These are phyloP conservation scores for Mycosphaerella arachidis DNA, from an alignment of 2,329 filamentous ascomycete genomes.

Conservation along the genomic window DNA sequence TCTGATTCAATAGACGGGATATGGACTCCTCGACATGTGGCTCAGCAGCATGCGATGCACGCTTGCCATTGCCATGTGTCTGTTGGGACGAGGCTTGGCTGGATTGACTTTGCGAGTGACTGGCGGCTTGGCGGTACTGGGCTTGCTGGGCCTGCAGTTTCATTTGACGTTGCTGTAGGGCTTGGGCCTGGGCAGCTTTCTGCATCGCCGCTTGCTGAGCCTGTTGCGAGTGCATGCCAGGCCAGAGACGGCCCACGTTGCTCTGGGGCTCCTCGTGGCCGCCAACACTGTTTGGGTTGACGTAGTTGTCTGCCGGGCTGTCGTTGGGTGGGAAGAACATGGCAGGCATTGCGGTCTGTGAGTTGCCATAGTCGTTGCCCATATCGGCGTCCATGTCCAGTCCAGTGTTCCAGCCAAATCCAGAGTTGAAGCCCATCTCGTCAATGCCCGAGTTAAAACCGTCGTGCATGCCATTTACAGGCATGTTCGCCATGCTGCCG, in stretches of 20 bases:
- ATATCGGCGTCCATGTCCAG: slow-evolving; percentile 57
- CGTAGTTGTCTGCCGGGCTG: slow-evolving; percentile 48
- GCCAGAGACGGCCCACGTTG: slow-evolving; percentile 70
- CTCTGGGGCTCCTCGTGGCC: slow-evolving; percentile 56
- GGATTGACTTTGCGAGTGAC: slow-evolving; percentile 18
- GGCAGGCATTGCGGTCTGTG: slow-evolving; percentile 44
- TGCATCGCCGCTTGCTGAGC: slow-evolving; percentile 61
- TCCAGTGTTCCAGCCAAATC: slow-evolving; percentile 55
- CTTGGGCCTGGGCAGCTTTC: slow-evolving; percentile 40
- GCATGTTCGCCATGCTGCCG: slow-evolving; percentile 73
- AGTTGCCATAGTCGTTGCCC: slow-evolving; percentile 56
- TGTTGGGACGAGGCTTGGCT: slow-evolving; percentile 30
- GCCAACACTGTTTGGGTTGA: slow-evolving; percentile 70
- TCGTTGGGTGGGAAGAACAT: slow-evolving; percentile 58
- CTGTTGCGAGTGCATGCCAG: slow-evolving; percentile 87
- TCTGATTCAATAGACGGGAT: slow-evolving; percentile 83
- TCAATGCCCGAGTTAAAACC: slow-evolving; percentile 56
- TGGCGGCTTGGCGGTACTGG: slow-evolving; percentile 33
- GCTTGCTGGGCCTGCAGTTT: slow-evolving; percentile 37
- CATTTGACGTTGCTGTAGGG: slow-evolving; percentile 49
- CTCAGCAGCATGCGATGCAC: slow-evolving; percentile 40
- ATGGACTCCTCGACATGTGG: slow-evolving; percentile 76
- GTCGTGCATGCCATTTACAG: slow-evolving; percentile 56
- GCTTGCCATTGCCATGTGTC: slow-evolving; percentile 41
- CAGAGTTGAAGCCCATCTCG: slow-evolving; percentile 58